Conservation (phyloP, 495 filamentous ascomycete species). For the Daldinia vernicosa region DNA sequence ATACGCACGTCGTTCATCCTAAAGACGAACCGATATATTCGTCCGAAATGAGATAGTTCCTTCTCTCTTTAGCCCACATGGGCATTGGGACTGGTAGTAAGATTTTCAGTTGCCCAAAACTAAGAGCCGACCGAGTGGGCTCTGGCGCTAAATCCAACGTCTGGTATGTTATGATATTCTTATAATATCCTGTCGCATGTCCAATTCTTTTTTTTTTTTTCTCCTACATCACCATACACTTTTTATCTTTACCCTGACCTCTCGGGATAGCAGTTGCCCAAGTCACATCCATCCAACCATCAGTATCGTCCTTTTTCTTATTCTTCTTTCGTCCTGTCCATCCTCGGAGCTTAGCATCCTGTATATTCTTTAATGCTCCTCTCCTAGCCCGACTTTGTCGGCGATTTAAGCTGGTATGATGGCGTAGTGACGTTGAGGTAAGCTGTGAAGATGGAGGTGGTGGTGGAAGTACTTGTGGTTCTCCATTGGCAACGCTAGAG, state of each 20-base stretch:
- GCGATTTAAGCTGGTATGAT: slow-evolving; percentile 49
- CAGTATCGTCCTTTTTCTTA: slow-evolving; percentile 47
- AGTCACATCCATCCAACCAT: slow-evolving; percentile 61
- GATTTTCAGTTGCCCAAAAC: neutral
- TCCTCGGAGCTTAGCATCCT: slow-evolving; percentile 62
- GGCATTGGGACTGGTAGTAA: neutral
- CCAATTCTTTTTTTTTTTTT: neutral
- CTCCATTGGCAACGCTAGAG: slow-evolving; percentile 48
- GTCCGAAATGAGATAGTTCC: slow-evolving; percentile 2
- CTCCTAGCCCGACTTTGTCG: slow-evolving; percentile 61
- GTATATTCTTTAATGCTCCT: slow-evolving; percentile 63
- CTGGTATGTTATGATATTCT: neutral
- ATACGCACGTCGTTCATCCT: neutral
- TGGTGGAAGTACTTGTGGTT: slow-evolving; percentile 18
- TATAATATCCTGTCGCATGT: neutral
- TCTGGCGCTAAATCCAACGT: neutral
- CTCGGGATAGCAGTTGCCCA: slow-evolving; percentile 28
- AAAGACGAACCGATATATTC: neutral
- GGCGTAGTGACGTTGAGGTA: slow-evolving; percentile 44
- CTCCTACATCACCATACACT: slow-evolving; percentile 64
- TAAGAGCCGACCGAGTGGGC: neutral
- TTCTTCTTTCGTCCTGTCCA: slow-evolving; percentile 60
- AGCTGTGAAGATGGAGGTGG: slow-evolving; percentile 43
- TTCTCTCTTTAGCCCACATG: neutral
- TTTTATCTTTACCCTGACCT: slow-evolving; percentile 50